Percentiles rank a stretch among this genome's conserved stretches.
These are phyloP conservation scores for Xylaria bambusicola DNA, from an alignment of 495 filamentous ascomycete genomes.

Conservation along the genomic window DNA sequence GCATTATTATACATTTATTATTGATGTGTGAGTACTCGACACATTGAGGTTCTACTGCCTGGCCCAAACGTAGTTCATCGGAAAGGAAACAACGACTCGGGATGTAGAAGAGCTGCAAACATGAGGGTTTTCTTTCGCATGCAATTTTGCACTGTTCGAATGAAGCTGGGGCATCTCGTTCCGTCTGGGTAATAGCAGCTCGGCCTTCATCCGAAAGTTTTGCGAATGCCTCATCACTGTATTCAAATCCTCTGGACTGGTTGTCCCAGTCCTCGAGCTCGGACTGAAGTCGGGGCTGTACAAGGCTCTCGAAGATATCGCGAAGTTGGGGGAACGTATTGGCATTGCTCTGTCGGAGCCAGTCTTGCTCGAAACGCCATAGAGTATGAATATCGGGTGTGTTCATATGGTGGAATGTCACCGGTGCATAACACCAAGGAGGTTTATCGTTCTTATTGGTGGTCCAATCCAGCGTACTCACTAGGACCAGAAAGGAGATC, in stretches of 20 bases:
- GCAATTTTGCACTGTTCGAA: neutral
- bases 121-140: conserved; percentile 2
- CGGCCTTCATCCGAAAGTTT: neutral
- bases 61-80: neutral
- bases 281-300: neutral
- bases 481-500: neutral
- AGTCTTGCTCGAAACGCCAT: neutral
- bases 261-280: neutral
- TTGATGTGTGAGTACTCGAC: neutral
- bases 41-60: neutral
- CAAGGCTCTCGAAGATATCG: neutral
- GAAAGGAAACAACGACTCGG: neutral
- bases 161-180: neutral
- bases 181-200: neutral
- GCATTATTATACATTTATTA: neutral
- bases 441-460: neutral
- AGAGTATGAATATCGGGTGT: neutral
- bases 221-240: neutral
- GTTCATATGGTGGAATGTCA: conserved; percentile 10
- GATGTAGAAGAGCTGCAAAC: neutral
- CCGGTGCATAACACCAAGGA: neutral
- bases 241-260: neutral
- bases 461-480: neutral
- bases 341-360: neutral
- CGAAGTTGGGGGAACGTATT: neutral